phyloP scores from a whole-genome alignment of 495 filamentous ascomycete genomes.

The Penicillium cataractarum region DNA sequence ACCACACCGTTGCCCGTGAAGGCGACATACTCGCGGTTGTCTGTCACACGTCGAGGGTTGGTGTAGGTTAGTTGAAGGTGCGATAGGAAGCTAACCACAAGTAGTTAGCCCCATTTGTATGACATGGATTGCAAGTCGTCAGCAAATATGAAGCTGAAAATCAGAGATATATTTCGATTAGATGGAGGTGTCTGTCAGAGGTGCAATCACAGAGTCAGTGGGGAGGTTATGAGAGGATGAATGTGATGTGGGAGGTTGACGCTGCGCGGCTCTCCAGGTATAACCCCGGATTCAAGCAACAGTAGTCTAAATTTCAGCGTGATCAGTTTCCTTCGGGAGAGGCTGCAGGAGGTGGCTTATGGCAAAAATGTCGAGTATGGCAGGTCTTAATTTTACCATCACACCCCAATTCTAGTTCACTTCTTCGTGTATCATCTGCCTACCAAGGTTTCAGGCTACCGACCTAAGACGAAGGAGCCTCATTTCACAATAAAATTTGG shows the following conservation, averaged over 20 bases:
- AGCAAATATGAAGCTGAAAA: not conserved
- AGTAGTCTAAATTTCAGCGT: not conserved
- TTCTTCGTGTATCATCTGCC: not conserved
- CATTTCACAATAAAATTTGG: not conserved
- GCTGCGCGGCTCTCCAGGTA: no score
- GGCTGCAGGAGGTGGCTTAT: no score
- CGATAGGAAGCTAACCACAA: not conserved
- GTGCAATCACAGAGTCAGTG: no score
- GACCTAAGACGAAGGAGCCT: not conserved
- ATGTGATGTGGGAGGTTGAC: no score
- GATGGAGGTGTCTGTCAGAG: no score
- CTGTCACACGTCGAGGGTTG: not conserved
- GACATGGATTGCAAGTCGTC: not conserved
- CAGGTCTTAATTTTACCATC: not conserved
- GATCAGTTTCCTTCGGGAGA: not conserved
- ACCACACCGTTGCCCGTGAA: not conserved
- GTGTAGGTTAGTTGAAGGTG: not conserved
- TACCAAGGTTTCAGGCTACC: not conserved
- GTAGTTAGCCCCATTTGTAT: not conserved
- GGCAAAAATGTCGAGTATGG: not conserved
- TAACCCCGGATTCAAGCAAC: not conserved
- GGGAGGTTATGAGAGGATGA: no score
- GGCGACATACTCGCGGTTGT: not conserved
- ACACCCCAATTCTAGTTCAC: not conserved
- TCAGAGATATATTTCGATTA: no score